Base-by-base conservation (phyloP, 169 alveolate genomes). In the Plasmodium cynomolgi region DNA sequence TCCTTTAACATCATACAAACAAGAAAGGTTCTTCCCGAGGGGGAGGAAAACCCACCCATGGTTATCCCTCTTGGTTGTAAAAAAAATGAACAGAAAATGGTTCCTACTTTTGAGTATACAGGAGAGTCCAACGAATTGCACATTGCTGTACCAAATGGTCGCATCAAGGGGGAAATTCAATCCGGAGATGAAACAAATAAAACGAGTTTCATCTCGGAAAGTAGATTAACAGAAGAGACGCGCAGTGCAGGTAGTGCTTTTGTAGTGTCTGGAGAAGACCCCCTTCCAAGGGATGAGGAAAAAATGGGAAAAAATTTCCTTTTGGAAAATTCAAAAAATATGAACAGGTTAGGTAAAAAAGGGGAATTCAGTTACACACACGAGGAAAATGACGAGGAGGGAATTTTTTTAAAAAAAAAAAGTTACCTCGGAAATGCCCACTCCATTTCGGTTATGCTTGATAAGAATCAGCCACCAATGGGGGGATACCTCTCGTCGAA, bases 1-100 rank as follows among this genome's bases (percentile, higher is more conserved):
- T 86, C 93, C 33, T 86, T 86, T 77, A n/a, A 34, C 41, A 54
- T 86, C 68, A 8, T 77, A 11, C 34, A 71, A 26, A 6, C 8
- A 2, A 83, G 50, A 29, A 3, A 72, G 29, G 11, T 58, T 1
- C 29, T 54, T 84, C 50, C 15, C 23, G 41, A 72, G 11, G n/a
- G n/a, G 26, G 56, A 33, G 20, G 84, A 31, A 80, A 15, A 39
- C 15, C 3, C 26, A 4, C 33, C 39, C 4, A n/a, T 68, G 77
- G 20, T 68, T 17, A 0, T 29, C 3, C 37, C 34, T 29, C 39
- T 29, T 68, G 77, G 39, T 6, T 68, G 31, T 68, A 68, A 29
- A 68, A 68, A 68, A 23, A 29, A 26, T 68, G 20, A 17, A 23
- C 31, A 68, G 6, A 33, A 68, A 68, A 68, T 68, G 77, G 37